Evolutionary conservation across 2,329 filamentous ascomycete genomes (phyloP), one percentile per base, ranked within the genome.

Genomic region (Scedosporium minutisporum): DNA sequence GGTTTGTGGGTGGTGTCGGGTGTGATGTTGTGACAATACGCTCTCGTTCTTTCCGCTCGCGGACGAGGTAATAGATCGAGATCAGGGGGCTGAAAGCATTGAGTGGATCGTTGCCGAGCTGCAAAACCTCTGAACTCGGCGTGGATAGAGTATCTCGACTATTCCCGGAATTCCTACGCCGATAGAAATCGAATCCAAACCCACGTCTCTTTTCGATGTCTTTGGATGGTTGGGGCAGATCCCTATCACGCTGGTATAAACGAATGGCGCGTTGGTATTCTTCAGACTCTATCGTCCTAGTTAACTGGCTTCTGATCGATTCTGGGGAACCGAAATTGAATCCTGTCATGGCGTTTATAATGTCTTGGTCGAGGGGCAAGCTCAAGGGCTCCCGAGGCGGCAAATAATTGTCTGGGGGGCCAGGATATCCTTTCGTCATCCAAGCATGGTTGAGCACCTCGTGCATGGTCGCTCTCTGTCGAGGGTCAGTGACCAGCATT

Each of bases 401-500:
- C 2, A 99, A 80, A 66, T 90, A 91, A 70, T 97, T 99, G 65
- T 97, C 95, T 0, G 93, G 93, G 7, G 92, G 87, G 2, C 85
- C 86, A 69, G 82, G 89, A 73, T 92, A 97, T 7, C 93, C 93
- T 74, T 97, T 97, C 59, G 85, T 87, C 83, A 97, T 92, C 95
- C 95, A 99, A 1, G 92, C 90, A 71, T 99, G 95, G 69, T 81
- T 90, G 87, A 97, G 89, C 68, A 99, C 96, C 74, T 99, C 95
- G 63, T 87, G 82, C 75, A 99, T 86, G 48, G 86, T 93, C 53
- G 93, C 91, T 66, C 95, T 87, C 70, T 93, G 87, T 70, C 85
- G 87, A 27, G 95, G 93, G 68, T 97, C 93, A 4, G 95, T 97
- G 21, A 96, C 93, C 57, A 99, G 83, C 95, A 97, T 97, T 62